phyloP scores from a whole-genome alignment of 495 filamentous ascomycete genomes.

The Apodospora peruviana region DNA sequence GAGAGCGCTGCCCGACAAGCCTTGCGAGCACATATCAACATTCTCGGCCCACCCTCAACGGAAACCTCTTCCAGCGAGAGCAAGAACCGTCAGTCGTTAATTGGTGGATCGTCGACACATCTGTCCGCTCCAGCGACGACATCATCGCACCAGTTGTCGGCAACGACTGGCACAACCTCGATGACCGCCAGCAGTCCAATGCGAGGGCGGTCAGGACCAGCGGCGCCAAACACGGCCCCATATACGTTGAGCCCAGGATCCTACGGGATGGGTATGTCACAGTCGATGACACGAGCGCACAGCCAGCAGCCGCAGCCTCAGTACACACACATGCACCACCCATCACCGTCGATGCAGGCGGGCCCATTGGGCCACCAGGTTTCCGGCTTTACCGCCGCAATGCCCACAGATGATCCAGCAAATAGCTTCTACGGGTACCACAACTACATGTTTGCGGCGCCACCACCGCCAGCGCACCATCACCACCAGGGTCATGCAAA shows the following conservation, averaged over 20 bases:
- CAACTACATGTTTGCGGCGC: not conserved
- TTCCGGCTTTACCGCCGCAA: constrained; percentile 16
- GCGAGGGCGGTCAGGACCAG: not conserved
- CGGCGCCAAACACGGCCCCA: not conserved
- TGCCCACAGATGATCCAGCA: constrained; percentile 14
- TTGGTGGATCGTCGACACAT: constrained; percentile 10
- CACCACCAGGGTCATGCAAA: not conserved
- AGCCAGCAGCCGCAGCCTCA: not conserved
- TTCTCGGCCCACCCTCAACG: constrained; percentile 11
- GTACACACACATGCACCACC: not conserved
- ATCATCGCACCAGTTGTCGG: constrained; percentile 11
- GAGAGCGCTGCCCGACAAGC: constrained; percentile 15
- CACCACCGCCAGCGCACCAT: not conserved
- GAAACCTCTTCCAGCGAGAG: constrained; percentile 15
- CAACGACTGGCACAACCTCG: constrained; percentile 12
- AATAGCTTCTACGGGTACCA: not conserved
- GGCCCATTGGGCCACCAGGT: not conserved
- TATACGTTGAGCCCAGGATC: not conserved
- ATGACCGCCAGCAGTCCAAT: constrained; percentile 3
- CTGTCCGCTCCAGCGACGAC: constrained; percentile 9
- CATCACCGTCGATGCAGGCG: too few relatives aligned
- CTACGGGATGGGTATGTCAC: not conserved
- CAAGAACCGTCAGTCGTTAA: constrained; percentile 9
- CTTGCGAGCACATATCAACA: constrained; percentile 14
- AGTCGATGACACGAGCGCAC: not conserved